Conservation (phyloP, 371 early-diverging fungal genomes). For the Synchytrium microbalum region DNA sequence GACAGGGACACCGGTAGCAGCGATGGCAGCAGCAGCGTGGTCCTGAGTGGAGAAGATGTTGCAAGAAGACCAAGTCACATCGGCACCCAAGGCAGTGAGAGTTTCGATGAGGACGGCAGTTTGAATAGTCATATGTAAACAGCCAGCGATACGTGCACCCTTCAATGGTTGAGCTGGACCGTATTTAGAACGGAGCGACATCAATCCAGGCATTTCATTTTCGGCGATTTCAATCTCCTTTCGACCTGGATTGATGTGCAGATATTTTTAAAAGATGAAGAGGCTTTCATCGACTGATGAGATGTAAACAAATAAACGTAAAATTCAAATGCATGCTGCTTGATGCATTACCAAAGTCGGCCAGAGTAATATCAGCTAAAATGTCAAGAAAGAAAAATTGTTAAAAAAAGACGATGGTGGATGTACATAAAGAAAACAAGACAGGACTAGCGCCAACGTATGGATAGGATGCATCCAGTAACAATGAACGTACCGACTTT, state of each 20-base stretch:
- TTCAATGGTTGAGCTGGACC: conserved; percentile 83
- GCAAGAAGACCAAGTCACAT: conserved; percentile 98
- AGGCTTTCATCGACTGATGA: background rate
- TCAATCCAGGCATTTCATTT: conserved; percentile 99
- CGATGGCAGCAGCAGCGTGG: conserved; percentile 68
- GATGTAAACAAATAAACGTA: background rate
- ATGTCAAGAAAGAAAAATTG: conserved; percentile 4
- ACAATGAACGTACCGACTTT: conserved; percentile 18
- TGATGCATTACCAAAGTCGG: conserved; percentile 54
- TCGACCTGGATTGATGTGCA: conserved; percentile 45
- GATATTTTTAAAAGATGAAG: conserved; percentile 10
- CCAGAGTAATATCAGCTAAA: conserved; percentile 85
- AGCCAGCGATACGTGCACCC: conserved; percentile 97
- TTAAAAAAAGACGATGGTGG: background rate
- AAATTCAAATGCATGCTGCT: background rate
- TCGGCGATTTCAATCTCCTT: conserved; percentile 93
- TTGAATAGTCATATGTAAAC: conserved; percentile 99
- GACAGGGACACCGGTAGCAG: conserved; percentile 44
- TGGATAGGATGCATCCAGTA: background rate
- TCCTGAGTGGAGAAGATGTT: conserved; percentile 99
- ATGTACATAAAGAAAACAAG: background rate
- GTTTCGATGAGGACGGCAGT: conserved; percentile 98
- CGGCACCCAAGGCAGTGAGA: conserved; percentile 88
- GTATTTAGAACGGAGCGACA: conserved; percentile 88
- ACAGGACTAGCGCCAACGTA: background rate